Percentiles rank a stretch among this genome's conserved stretches.
These are phyloP conservation scores for Fusarium anguioides DNA, from an alignment of 2,329 filamentous ascomycete genomes.

Conservation along the genomic window DNA sequence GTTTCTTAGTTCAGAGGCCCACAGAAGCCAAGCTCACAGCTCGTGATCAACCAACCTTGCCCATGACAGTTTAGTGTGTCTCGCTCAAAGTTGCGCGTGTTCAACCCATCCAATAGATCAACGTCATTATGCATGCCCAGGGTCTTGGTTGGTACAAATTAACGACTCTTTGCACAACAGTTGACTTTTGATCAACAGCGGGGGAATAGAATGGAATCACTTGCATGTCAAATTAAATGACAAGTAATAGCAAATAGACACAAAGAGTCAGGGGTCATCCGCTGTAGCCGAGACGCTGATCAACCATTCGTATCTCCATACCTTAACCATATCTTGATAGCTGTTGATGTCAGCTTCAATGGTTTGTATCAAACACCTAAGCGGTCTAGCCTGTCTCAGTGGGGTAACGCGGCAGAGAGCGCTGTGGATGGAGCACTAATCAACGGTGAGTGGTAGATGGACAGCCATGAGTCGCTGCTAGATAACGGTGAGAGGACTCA, in stretches of 20 bases:
- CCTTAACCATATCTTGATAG: constrained; percentile 10
- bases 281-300: constrained; percentile 11
- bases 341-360: constrained; percentile 11
- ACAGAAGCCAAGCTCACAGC: constrained; percentile 37
- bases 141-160: constrained; percentile 33
- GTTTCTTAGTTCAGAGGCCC: constrained; percentile 30
- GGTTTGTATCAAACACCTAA: constrained; percentile 16
- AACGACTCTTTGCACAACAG: constrained; percentile 26
- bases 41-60: constrained; percentile 39
- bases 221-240: not conserved
- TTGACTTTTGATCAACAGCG: constrained; percentile 22
- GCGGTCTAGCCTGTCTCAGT: constrained; percentile 32
- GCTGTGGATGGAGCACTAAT: not conserved
- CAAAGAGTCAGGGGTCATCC: not conserved
- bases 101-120: constrained; percentile 24
- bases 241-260: not conserved
- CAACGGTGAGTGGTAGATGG: not conserved
- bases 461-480: not conserved
- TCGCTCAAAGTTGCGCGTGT: constrained; percentile 38
- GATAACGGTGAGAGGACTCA: not conserved
- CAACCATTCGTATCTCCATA: not conserved
- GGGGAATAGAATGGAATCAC: not conserved
- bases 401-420: constrained; percentile 11
- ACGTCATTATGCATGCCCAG: constrained; percentile 41
- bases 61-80: constrained; percentile 37